Evolutionary conservation across 352 stramenopile species (phyloP).

Genomic region (Aphanomyces euteiches): DNA sequence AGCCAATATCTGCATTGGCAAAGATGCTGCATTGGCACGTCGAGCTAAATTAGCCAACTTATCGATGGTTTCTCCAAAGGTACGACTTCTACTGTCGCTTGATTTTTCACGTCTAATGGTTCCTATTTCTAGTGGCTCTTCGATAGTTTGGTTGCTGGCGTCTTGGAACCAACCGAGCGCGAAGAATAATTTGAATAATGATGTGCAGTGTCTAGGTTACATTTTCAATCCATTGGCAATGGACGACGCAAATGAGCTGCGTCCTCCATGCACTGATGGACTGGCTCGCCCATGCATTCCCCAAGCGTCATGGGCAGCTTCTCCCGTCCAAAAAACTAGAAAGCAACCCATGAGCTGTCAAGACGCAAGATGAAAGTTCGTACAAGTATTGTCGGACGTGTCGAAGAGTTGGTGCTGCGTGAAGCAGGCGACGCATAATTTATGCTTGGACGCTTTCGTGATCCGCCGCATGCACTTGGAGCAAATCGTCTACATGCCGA

Average conservation of each 20-base stretch:
- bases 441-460: slow-evolving; percentile 20
- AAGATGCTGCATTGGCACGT: slow-evolving; percentile 13
- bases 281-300: too few species aligned
- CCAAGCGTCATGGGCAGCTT: too few species aligned
- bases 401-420: slow-evolving; percentile 3
- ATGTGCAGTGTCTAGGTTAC: too few species aligned
- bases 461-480: slow-evolving; percentile 17
- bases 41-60: slow-evolving; percentile 12
- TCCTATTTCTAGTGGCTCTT: slow-evolving; percentile 25
- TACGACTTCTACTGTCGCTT: background rate
- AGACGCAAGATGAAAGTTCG: background rate
- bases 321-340: background rate
- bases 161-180: background rate
- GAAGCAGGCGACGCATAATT: slow-evolving; percentile 17
- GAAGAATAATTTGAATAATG: too few species aligned
- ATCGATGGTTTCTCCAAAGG: slow-evolving; percentile 22
- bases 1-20: slow-evolving; percentile 15
- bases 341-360: background rate
- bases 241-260: too few species aligned
- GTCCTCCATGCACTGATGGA: too few species aligned
- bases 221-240: too few species aligned
- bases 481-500: background rate
- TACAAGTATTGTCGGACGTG: slow-evolving; percentile 6
- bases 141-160: slow-evolving; percentile 17
- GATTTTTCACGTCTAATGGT: background rate